These are phyloP conservation scores for Hydrangea macrophylla DNA, from an alignment of 148 eudicot species.

Conservation along the genomic window DNA sequence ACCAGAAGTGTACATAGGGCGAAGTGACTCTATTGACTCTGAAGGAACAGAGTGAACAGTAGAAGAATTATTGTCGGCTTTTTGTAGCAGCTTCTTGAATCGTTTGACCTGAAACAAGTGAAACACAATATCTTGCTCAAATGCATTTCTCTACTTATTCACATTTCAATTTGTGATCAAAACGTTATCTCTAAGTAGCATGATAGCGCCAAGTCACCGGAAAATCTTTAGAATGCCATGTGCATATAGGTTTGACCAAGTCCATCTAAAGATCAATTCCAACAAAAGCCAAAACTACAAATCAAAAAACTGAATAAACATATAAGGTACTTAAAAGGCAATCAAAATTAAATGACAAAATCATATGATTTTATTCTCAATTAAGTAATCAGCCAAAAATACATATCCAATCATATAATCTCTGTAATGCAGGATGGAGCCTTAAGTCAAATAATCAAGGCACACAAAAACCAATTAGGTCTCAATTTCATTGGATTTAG, in stretches of 20 bases:
- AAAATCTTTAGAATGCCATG: background rate
- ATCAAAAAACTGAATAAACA: background rate
- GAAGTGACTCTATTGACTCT: constrained; percentile 61
- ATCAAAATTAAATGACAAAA: background rate
- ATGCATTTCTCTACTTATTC: background rate
- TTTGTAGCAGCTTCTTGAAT: constrained; percentile 62
- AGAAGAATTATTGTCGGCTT: constrained; percentile 63
- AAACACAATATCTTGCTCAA: constrained; percentile 6
- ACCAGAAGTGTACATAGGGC: constrained; percentile 56
- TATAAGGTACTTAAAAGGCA: background rate
- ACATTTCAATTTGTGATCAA: background rate
- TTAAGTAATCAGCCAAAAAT: too few species aligned
- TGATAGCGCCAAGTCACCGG: background rate
- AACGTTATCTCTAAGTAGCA: background rate
- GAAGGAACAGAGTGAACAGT: constrained; percentile 50
- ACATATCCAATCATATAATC: too few species aligned
- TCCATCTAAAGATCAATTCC: background rate
- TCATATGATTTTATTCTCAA: background rate
- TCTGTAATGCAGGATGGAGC: too few species aligned
- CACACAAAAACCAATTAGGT: too few species aligned
- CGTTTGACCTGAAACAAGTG: constrained; percentile 51
- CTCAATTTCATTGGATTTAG: too few species aligned
- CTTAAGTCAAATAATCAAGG: too few species aligned
- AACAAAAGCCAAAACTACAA: background rate
- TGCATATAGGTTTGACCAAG: background rate